Evolutionary conservation across 2,329 filamentous ascomycete genomes (phyloP).

Genomic region (Xylariaceae sp.): DNA sequence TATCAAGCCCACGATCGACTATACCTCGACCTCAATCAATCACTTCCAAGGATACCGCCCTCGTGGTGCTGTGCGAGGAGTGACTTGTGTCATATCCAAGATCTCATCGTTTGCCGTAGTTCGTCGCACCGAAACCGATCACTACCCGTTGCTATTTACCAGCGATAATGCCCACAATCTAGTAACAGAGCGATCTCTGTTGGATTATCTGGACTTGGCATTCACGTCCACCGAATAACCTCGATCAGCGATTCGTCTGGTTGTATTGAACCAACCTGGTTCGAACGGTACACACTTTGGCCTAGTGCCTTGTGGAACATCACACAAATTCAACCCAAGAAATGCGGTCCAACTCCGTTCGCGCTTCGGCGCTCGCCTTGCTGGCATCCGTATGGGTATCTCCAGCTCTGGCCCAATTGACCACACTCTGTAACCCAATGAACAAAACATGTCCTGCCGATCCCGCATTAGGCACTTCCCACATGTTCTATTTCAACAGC

Average conservation of each 20-base stretch:
- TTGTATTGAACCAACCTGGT: background rate
- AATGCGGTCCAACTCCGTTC: constrained; percentile 7
- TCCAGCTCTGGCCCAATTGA: constrained; percentile 67
- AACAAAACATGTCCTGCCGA: constrained; percentile 68
- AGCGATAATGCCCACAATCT: background rate
- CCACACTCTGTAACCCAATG: constrained; percentile 74
- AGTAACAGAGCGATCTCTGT: too few relatives aligned
- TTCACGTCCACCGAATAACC: too few relatives aligned
- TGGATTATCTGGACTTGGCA: too few relatives aligned
- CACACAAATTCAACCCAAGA: background rate
- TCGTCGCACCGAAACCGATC: background rate
- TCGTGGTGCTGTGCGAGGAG: too few relatives aligned
- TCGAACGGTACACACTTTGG: background rate
- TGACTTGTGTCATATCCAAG: too few relatives aligned
- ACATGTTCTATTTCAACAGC: constrained; percentile 63
- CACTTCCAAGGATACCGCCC: too few relatives aligned
- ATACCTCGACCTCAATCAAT: too few relatives aligned
- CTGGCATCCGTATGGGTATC: constrained; percentile 41
- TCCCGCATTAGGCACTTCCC: constrained; percentile 64
- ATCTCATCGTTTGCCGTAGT: background rate
- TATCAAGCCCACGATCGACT: background rate
- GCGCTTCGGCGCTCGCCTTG: constrained; percentile 38
- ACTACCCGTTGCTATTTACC: background rate
- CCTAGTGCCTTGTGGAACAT: background rate
- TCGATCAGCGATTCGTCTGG: background rate